phyloP scores from a whole-genome alignment of 1,139 yeast genomes.

The Yamadazyma oceani region DNA sequence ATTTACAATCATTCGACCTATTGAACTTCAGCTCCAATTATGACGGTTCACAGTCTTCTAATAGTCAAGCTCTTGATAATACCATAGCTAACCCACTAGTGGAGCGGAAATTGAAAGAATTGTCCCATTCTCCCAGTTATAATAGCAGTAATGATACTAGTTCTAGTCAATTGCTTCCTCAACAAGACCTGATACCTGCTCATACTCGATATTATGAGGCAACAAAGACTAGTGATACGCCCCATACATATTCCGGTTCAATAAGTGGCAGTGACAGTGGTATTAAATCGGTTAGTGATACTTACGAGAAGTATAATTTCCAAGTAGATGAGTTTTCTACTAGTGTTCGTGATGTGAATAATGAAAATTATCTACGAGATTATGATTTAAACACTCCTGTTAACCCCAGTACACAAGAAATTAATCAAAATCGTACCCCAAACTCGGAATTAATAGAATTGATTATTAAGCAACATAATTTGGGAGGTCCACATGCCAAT shows the following conservation, averaged over 20 bases:
- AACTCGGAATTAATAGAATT: slow-evolving; percentile 25
- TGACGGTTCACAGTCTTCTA: neutral
- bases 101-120: slow-evolving; percentile 6
- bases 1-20: slow-evolving; percentile 30
- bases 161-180: no score
- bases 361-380: slow-evolving; percentile 9
- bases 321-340: slow-evolving; percentile 19
- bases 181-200: neutral
- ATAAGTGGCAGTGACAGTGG: slow-evolving; percentile 6
- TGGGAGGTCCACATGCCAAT: slow-evolving; percentile 30
- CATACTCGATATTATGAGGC: neutral
- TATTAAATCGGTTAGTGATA: slow-evolving; percentile 10
- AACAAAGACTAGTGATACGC: neutral
- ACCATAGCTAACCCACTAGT: slow-evolving; percentile 7
- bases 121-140: slow-evolving; percentile 2
- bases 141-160: no score
- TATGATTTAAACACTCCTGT: slow-evolving; percentile 12
- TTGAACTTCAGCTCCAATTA: slow-evolving; percentile 7
- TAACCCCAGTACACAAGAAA: slow-evolving; percentile 6
- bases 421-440: slow-evolving; percentile 5
- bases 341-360: slow-evolving; percentile 11
- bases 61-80: slow-evolving; percentile 2
- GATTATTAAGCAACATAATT: slow-evolving; percentile 24
- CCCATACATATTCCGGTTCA: neutral
- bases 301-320: slow-evolving; percentile 17